Percentiles rank a stretch among this genome's conserved stretches.
Conservation (phyloP, 352 stramenopile species). For the Pythium pectinolyticum region DNA sequence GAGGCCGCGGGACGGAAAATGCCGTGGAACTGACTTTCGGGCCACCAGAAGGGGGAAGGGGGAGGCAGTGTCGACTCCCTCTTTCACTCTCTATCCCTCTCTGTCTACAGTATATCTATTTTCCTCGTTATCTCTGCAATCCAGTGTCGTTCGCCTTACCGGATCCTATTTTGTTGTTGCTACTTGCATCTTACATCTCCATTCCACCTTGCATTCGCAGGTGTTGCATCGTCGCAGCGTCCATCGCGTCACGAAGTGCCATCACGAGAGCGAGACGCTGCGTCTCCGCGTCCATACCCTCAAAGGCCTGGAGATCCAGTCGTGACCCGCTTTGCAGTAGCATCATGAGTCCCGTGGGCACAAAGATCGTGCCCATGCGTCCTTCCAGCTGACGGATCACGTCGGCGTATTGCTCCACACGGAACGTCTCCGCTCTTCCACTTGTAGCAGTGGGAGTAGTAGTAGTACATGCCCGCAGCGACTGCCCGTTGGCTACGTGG, state of each 20-base stretch:
- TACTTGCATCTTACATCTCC: too few species aligned
- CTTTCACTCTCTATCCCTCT: too few species aligned
- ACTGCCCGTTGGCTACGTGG: too few species aligned
- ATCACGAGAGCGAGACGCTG: constrained; percentile 3
- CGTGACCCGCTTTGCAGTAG: background rate
- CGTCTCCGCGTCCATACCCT: background rate
- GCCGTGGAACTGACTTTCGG: too few species aligned
- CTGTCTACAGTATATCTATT: too few species aligned
- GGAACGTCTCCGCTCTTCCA: background rate
- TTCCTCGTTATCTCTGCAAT: too few species aligned
- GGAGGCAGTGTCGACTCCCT: too few species aligned
- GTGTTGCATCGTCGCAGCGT: constrained; percentile 5
- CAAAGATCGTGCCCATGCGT: background rate
- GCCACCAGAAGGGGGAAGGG: too few species aligned
- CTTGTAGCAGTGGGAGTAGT: background rate
- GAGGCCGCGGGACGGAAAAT: too few species aligned
- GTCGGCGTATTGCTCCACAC: constrained; percentile 2
- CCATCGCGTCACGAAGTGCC: constrained; percentile 13
- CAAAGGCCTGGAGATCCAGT: background rate
- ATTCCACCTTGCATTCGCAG: background rate
- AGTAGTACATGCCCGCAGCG: background rate
- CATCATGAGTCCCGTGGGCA: constrained; percentile 11
- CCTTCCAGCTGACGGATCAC: constrained; percentile 14
- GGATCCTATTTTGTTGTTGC: too few species aligned
- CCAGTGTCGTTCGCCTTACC: too few species aligned